phyloP scores from a whole-genome alignment of 805 yeast genomes.

The Kodamaea hsintzibuensis region DNA sequence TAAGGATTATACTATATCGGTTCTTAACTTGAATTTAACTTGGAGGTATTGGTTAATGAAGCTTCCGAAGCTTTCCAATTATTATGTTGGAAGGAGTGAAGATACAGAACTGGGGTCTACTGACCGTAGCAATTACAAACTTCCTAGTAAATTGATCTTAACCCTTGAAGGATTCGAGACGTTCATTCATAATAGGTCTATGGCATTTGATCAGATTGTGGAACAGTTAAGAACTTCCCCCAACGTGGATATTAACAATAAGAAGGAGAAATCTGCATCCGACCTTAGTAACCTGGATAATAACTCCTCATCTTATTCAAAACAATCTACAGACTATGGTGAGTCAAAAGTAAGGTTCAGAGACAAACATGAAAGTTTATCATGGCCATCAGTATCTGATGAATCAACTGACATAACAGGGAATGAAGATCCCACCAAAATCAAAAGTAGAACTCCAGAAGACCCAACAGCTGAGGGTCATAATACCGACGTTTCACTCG shows the following conservation, averaged over 20 bases:
- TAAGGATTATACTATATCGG: conserved; percentile 68
- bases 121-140: conserved; percentile 40
- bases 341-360: neutral
- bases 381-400: neutral
- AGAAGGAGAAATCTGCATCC: neutral
- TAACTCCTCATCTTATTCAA: conserved; percentile 13
- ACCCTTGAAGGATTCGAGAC: conserved; percentile 77
- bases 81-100: conserved; percentile 21
- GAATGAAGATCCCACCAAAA: neutral
- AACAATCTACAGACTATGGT: conserved; percentile 8
- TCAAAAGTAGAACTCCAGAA: conserved; percentile 2
- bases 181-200: conserved; percentile 77
- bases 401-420: neutral
- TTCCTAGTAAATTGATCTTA: conserved; percentile 58
- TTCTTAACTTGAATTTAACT: conserved; percentile 71
- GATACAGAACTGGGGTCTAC: conserved; percentile 12
- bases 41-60: conserved; percentile 88
- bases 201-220: conserved; percentile 69
- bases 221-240: conserved; percentile 27
- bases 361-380: neutral
- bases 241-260: conserved; percentile 11
- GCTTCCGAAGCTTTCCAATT: conserved; percentile 41
- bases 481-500: conserved; percentile 8
- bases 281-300: conserved; percentile 9
- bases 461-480: neutral